Evolutionary conservation across 2,329 filamentous ascomycete genomes (phyloP).

Genomic region (Cladobotryum mycophilum): DNA sequence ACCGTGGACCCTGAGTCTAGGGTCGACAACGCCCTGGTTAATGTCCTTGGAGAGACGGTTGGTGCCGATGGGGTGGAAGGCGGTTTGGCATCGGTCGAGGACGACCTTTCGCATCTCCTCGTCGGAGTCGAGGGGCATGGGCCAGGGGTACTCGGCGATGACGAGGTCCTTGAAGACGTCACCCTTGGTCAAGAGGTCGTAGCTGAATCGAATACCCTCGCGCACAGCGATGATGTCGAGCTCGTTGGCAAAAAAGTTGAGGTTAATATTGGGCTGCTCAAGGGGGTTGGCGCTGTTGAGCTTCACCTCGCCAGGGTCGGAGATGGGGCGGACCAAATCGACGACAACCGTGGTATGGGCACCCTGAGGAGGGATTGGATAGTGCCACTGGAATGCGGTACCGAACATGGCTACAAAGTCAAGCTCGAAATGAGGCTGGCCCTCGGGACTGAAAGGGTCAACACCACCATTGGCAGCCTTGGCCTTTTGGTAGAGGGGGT

Average conservation of each 20-base stretch:
- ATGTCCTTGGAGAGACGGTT: conserved; percentile 46
- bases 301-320: conserved; percentile 45
- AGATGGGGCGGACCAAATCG: conserved; percentile 37
- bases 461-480: conserved; percentile 36
- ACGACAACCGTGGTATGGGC: conserved; percentile 52
- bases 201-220: conserved; percentile 49
- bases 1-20: conserved; percentile 45
- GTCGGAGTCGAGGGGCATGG: conserved; percentile 50
- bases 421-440: conserved; percentile 56
- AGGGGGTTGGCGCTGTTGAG: conserved; percentile 52
- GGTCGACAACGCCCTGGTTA: conserved; percentile 46
- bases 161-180: conserved; percentile 51
- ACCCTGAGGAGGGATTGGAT: conserved; percentile 34
- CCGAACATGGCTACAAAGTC: conserved; percentile 56
- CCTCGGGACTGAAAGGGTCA: conserved; percentile 50
- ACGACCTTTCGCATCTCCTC: conserved; percentile 50
- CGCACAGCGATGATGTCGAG: conserved; percentile 52
- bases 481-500: conserved; percentile 38
- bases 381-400: conserved; percentile 43
- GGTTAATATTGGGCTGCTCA: conserved; percentile 51
- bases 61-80: conserved; percentile 54
- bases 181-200: conserved; percentile 52
- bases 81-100: conserved; percentile 53
- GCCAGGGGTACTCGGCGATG: conserved; percentile 51
- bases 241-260: conserved; percentile 54